Evolutionary conservation across 805 yeast genomes (phyloP), one percentile per base, ranked within the genome.

Genomic region (Kazachstania bromeliacearum): DNA sequence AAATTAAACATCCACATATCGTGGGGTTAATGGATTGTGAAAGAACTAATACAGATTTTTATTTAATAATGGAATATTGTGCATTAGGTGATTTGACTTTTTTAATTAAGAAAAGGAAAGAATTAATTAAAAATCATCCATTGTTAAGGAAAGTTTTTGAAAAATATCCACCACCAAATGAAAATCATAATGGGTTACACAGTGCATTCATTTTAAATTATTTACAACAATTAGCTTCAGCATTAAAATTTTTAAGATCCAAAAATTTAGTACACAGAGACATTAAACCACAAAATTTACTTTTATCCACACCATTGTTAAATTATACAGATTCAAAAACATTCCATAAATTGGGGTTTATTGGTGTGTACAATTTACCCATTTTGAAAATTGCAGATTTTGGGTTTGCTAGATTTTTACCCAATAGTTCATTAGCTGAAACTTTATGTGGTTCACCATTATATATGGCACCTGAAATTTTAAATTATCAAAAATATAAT

Each of bases 391-490:
- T 92, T 41, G 98, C 98, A 9, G 98, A 92, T 63, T 92, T 92
- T 61, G 98, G 98, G 1, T 92, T 92, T 64, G 98, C 98, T 4
- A 70, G 97, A 43, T 84, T 88, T 54, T 68, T 92, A 50, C 98
- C 98, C 5, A 77, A 83, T 34, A 82, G 96, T 2, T 79, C 95
- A 2, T 69, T 92, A 74, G 97, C 97, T 1, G 98, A 92, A 56
- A 92, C 98, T 2, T 66, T 92, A 46, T 92, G 98, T 68, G 98
- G 98, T 1, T 85, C 95, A 8, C 98, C 98, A 3, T 70, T 92
- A 30, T 92, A 92, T 61, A 92, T 92, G 98, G 98, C 98, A 0
- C 98, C 98, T 0, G 98, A 92, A 62, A 92, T 92, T 33, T 66
- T 92, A 48, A 70, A 94, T 44, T 88, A 85, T 53, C 96, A 92